Conservation (phyloP, 2,329 filamentous ascomycete species). For the Neocatenulostroma microsporum region DNA sequence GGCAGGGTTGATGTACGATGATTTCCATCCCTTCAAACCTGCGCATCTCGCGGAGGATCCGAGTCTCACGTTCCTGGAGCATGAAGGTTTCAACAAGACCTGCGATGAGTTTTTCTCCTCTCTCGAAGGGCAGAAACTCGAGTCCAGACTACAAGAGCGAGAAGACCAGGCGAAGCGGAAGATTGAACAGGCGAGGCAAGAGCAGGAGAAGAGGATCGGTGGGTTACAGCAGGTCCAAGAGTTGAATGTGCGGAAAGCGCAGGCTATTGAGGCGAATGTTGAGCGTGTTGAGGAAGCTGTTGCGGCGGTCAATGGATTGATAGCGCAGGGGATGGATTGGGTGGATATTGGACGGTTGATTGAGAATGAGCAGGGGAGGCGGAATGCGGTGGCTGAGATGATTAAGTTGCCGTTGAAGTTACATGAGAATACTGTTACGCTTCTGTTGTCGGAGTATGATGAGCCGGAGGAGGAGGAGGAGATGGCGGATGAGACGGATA, state of each 20-base stretch:
- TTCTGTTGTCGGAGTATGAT: conserved; percentile 66
- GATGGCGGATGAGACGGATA: conserved; percentile 56
- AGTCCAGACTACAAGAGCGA: conserved; percentile 72
- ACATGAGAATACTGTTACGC: conserved; percentile 77
- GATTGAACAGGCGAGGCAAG: conserved; percentile 71
- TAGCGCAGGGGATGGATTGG: conserved; percentile 96
- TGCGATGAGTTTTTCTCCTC: conserved; percentile 98
- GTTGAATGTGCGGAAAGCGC: conserved; percentile 78
- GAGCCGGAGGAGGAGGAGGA: conserved; percentile 55
- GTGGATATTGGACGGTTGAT: conserved; percentile 81
- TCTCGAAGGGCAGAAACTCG: conserved; percentile 84
- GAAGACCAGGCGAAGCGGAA: conserved; percentile 76
- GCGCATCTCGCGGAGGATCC: conserved; percentile 66
- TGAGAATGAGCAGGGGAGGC: conserved; percentile 71
- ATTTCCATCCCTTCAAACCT: conserved; percentile 90
- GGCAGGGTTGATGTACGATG: conserved; percentile 66
- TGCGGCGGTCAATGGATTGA: conserved; percentile 83
- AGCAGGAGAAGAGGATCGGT: conserved; percentile 78
- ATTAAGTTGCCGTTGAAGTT: conserved; percentile 84
- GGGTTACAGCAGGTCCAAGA: conserved; percentile 74
- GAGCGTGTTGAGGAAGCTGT: conserved; percentile 89
- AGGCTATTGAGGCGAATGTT: conserved; percentile 81
- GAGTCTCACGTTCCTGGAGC: conserved; percentile 61
- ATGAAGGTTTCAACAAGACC: conserved; percentile 81
- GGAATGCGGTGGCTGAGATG: conserved; percentile 77